phyloP scores from a whole-genome alignment of 2,329 filamentous ascomycete species.

The Beauveria scarabaeidicola region DNA sequence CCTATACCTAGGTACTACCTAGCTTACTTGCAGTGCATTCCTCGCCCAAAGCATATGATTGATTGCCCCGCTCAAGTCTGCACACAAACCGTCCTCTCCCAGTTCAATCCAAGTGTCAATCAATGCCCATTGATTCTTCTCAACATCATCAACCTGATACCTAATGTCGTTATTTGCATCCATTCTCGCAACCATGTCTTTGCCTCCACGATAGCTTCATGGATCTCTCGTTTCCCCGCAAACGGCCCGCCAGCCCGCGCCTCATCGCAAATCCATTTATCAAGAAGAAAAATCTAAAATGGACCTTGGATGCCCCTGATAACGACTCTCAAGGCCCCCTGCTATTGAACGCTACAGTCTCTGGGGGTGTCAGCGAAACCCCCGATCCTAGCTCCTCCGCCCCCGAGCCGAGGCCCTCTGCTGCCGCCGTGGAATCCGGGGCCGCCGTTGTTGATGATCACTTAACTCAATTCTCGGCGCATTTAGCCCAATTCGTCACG shows the following conservation, averaged over 20 bases:
- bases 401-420: slow-evolving; percentile 13
- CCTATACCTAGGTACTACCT: background rate
- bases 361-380: background rate
- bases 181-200: background rate
- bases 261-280: slow-evolving; percentile 38
- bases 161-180: background rate
- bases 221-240: slow-evolving; percentile 15
- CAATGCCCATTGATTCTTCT: background rate
- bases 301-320: slow-evolving; percentile 27
- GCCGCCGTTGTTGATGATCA: slow-evolving; percentile 29
- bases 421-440: slow-evolving; percentile 34
- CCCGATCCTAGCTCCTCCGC: background rate
- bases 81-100: background rate
- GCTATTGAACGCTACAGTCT: background rate
- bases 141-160: too few species aligned
- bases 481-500: slow-evolving; percentile 23
- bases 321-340: background rate
- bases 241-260: slow-evolving; percentile 24
- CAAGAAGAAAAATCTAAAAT: slow-evolving; percentile 38
- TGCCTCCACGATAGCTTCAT: slow-evolving; percentile 12
- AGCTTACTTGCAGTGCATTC: background rate
- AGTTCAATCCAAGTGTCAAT: too few species aligned
- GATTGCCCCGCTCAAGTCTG: background rate
- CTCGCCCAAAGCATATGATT: background rate
- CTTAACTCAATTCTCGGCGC: slow-evolving; percentile 28